Evolutionary conservation across 441 rosid genomes (phyloP).

Genomic region (Corymbia citriodora): DNA sequence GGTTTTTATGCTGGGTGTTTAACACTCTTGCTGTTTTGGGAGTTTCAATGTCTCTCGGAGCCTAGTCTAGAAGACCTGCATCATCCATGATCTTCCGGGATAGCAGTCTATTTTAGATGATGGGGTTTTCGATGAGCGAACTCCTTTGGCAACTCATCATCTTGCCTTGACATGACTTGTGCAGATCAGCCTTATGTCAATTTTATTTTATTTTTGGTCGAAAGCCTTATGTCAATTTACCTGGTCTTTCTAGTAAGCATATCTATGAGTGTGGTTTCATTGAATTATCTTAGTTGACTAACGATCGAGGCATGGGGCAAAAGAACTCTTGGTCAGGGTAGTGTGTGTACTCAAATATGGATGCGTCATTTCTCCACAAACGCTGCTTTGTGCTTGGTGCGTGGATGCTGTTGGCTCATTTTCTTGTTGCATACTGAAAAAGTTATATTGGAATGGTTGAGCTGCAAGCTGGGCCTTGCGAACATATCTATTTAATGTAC

Average conservation of each 20-base stretch:
- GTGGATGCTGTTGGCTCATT: no score
- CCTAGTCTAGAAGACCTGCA: slow-evolving; percentile 52
- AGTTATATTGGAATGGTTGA: no score
- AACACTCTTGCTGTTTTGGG: slow-evolving; percentile 81
- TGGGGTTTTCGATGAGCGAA: slow-evolving; percentile 57
- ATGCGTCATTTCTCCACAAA: no score
- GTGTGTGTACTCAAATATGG: no score
- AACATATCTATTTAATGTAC: no score
- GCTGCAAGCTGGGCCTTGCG: no score
- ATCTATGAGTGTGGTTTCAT: slow-evolving; percentile 46
- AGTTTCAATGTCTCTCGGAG: slow-evolving; percentile 64
- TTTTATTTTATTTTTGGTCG: no score
- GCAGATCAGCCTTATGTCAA: slow-evolving; percentile 57
- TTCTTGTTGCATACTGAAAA: no score
- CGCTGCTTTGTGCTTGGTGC: no score
- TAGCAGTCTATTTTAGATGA: slow-evolving; percentile 57
- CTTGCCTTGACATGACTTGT: slow-evolving; percentile 65
- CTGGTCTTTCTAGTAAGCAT: slow-evolving; percentile 44
- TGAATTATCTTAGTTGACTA: slow-evolving; percentile 14
- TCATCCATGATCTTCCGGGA: slow-evolving; percentile 51
- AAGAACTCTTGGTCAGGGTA: neutral
- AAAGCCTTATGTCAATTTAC: slow-evolving; percentile 71
- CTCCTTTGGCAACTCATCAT: slow-evolving; percentile 31
- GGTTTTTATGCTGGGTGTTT: slow-evolving; percentile 94
- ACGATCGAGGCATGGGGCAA: no score